A percentile compares a stretch with the other conserved stretches of the same genome.
Conservation (phyloP, 331 rosid species). For the Rhamnella rubrinervis region DNA sequence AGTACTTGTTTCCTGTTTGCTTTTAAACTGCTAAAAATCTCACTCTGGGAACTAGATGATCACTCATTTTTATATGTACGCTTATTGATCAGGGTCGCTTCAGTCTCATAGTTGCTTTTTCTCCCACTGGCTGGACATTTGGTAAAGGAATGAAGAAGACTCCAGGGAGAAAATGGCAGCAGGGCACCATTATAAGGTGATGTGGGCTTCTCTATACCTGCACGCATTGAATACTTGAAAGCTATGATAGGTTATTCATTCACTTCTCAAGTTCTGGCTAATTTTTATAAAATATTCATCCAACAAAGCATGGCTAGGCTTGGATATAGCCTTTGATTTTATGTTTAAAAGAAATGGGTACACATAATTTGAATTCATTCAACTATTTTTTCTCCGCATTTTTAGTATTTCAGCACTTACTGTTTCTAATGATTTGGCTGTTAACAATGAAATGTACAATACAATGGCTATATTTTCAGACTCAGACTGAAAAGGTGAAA, state of each 20-base stretch:
- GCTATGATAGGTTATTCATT: too few species aligned
- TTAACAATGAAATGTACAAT: not conserved
- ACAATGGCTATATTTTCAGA: not conserved
- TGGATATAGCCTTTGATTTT: too few species aligned
- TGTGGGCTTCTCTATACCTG: not conserved
- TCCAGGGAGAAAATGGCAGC: conserved; percentile 87
- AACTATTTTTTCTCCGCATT: too few species aligned
- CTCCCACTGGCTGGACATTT: conserved; percentile 94
- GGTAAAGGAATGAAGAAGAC: conserved; percentile 93
- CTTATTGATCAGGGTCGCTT: conserved; percentile 54
- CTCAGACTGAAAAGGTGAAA: not conserved
- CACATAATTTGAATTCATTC: too few species aligned
- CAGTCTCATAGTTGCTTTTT: conserved; percentile 88
- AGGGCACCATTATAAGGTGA: conserved; percentile 92
- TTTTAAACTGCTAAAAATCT: not conserved
- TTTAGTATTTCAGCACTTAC: too few species aligned
- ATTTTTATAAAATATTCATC: too few species aligned
- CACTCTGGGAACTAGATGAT: not conserved
- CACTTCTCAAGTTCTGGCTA: too few species aligned
- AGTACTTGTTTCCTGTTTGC: not conserved
- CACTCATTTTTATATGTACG: not conserved
- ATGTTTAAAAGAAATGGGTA: too few species aligned
- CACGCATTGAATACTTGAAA: not conserved
- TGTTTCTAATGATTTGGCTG: too few species aligned
- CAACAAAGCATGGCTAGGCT: too few species aligned